Percentiles rank a stretch among this genome's conserved stretches.
Evolutionary conservation across 371 early-diverging fungal species (phyloP).

Genomic region (Syncephalastrum monosporum): DNA sequence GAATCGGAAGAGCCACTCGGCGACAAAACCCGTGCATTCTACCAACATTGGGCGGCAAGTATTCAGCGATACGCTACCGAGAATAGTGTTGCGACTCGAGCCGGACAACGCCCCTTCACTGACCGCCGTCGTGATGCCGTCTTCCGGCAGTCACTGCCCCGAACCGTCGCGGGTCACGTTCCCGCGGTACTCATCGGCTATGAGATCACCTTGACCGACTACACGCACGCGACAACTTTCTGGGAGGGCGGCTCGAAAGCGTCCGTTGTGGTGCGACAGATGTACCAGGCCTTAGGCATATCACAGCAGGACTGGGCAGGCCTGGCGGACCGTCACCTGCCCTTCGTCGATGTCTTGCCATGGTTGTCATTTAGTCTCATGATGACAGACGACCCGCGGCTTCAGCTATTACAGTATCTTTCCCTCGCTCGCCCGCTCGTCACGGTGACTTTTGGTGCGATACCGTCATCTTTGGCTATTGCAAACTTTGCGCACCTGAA

Average conservation of each 20-base stretch:
- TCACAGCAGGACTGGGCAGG: too few species aligned
- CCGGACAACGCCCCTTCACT: too few species aligned
- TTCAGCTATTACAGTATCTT: background rate
- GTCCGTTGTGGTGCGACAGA: too few species aligned
- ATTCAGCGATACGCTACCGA: too few species aligned
- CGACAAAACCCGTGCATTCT: background rate
- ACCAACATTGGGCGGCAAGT: too few species aligned
- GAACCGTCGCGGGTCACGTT: background rate
- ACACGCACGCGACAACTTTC: background rate
- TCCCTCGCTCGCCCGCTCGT: background rate
- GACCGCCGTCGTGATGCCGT: background rate
- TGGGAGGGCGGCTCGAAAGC: too few species aligned
- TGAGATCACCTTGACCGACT: background rate
- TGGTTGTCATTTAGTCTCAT: background rate
- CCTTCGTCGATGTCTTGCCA: slow-evolving; percentile 5
- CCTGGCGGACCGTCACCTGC: background rate
- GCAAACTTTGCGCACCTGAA: background rate
- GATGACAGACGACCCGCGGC: background rate
- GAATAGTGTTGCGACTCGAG: too few species aligned
- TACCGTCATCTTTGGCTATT: slow-evolving; percentile 1
- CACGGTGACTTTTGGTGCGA: background rate
- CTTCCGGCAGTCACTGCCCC: background rate
- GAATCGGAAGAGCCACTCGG: background rate
- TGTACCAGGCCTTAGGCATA: too few species aligned
- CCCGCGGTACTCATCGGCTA: slow-evolving; percentile 3